Evolutionary conservation across 495 filamentous ascomycete genomes (phyloP), one percentile per base, ranked within the genome.

Genomic region (Podospora anserina): DNA sequence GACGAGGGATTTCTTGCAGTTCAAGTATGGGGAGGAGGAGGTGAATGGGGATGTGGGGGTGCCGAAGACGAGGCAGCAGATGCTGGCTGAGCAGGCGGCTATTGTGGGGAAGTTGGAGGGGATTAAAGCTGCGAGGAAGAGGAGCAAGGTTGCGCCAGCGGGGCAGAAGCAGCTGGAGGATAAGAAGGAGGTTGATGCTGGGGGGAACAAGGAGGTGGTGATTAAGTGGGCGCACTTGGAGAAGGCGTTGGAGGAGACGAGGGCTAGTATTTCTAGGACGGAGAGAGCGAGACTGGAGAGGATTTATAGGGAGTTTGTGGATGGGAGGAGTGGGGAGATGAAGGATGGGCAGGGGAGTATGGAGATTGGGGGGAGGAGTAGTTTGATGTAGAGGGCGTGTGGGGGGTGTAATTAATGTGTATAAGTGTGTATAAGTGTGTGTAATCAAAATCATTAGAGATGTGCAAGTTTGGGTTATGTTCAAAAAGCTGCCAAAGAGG

Each of bases 261-360:
- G 94, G 64, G 83, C 89, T n/a, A 96, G 92, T 74, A 94, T 98
- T 56, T 90, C 89, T 68, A 76, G 80, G 2, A 82, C 90, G 30
- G 95, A 99, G 80, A 84, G 88, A 72, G 82, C 78, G 72, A 84
- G 94, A 69, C 74, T 99, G 70, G 84, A 85, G 74, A 84, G 82
- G 5, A 97, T 99, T 67, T 99, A 99, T 76, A 82, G 85, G 5
- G 96, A 98, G 82, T 99, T 99, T 82, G 86, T 97, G 4, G 89
- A 89, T 6, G 93, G 92, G 7, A 85, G 95, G 68, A 96, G 92
- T 77, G 95, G 95, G 28, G 95, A 97, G 77, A 92, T 99, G 92
- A 91, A 86, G 55, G 93, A 88, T 78, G 95, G 95, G 11, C 90
- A 99, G 78, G 93, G 90, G 1, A 88, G 87, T 28, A 95, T 87